Base-by-base conservation (phyloP, 2,329 filamentous ascomycete genomes). In the Alternaria incomplexa region DNA sequence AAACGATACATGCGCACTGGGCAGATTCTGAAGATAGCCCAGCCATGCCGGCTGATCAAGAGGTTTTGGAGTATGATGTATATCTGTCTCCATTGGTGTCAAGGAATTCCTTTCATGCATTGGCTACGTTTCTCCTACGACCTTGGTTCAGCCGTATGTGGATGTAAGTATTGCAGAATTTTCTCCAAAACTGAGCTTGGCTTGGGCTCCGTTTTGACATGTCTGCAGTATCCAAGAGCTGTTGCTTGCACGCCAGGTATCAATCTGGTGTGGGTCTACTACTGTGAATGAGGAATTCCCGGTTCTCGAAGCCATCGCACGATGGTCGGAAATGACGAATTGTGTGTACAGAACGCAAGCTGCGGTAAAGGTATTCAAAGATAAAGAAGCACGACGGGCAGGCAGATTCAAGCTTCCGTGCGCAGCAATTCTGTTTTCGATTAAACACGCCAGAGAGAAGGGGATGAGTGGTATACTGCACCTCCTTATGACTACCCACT, bases 131-230 rank as follows among this genome's bases (percentile, higher is more conserved):
- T 15, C 47, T 50, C 2, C 6, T 30, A 17, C 47, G 47, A 10
- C 47, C 47, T 0, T 50, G 47, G 47, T 50, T 50, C 4, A 50
- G 47, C 11, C 47, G 47, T 13, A 20, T 50, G 2, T 50, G 47
- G 47, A 50, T 50, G 47, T 50, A 30, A 0, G 47, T 50, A 40
- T 30, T 2, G 13, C 13, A 17, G 1, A 4, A 30, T 13, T 13
- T 6, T 13, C 6, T 8, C 4, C 0, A 1, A 15, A 4, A 15
- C 30, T 15, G 30, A 1, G 2, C 5, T 6, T 13, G 22, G 5
- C 4, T 4, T n/a, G 2, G 6, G 3, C 1, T 22, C 17, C 6
- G 11, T 13, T 4, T 13, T 46, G 9, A 47, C 12, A 3, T 25
- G 3, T 8, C 30, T 0, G 8, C 13, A 48, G 46, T 28, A 2